Conservation (phyloP, 108 stramenopile species). For the Schizochytrium sp. region DNA sequence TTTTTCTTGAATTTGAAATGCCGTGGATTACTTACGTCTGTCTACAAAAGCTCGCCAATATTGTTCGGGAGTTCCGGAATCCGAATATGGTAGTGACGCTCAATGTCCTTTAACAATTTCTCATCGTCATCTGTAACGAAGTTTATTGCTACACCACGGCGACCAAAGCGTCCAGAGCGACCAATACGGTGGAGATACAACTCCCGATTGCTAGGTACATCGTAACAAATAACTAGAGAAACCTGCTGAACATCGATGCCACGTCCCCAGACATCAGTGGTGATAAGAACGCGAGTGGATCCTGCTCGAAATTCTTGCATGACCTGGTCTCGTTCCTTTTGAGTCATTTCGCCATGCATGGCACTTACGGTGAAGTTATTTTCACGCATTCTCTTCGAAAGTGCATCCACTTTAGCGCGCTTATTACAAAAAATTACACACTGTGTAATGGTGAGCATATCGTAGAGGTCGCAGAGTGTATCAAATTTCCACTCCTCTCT, state of each 20-base stretch:
- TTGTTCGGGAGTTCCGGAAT: constrained; percentile 98
- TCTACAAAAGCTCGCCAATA: constrained; percentile 85
- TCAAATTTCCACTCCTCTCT: constrained; percentile 99
- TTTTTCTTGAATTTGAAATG: too few species aligned
- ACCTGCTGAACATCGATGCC: constrained; percentile 99
- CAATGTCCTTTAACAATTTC: constrained; percentile 90
- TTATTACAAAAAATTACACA: constrained; percentile 99
- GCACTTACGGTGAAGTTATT: constrained; percentile 94
- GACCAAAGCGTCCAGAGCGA: constrained; percentile 95
- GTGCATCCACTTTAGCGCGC: constrained; percentile 96
- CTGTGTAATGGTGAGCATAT: constrained; percentile 97
- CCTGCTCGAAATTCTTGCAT: constrained; percentile 99
- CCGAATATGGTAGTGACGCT: constrained; percentile 94
- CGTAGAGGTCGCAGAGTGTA: constrained; percentile 98
- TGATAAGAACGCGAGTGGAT: constrained; percentile 92
- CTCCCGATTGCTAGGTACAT: constrained; percentile 94
- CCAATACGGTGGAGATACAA: constrained; percentile 98
- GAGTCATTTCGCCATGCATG: constrained; percentile 99
- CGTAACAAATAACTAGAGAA: constrained; percentile 97
- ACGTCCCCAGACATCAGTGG: constrained; percentile 98
- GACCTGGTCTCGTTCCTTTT: constrained; percentile 88
- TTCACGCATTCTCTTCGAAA: constrained; percentile 93
- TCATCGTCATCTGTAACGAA: constrained; percentile 95
- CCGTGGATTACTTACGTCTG: too few species aligned
- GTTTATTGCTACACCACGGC: constrained; percentile 99